Evolutionary conservation across 257 asterid species (phyloP), one percentile per base, ranked within the genome.

Genomic region (Solanum microdontum): DNA sequence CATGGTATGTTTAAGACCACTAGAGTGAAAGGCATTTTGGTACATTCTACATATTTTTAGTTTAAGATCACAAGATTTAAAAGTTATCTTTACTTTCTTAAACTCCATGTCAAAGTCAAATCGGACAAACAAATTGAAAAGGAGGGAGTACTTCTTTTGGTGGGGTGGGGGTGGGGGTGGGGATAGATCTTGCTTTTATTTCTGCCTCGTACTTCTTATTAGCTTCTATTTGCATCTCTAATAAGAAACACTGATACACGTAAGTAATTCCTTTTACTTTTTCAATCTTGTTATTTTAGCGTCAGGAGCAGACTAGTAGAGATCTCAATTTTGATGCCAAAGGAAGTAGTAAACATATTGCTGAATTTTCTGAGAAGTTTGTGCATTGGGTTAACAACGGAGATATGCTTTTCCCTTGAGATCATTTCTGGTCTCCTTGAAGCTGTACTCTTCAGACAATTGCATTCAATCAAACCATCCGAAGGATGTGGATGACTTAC

Each of bases 311-410:
- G 80, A 91, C 87, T 5, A 62, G 85, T 33, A 92, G 84, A 51
- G 93, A 93, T 87, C 68, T 89, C 69, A 80, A 82, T 86, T 58
- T 32, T 23, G 87, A 87, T 62, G 90, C 86, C 37, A 86, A 90
- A 24, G 40, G 88, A 64, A 70, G 87, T 91, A 85, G 91, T 66
- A 87, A 87, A 84, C 70, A 55, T 26, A 89, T 88, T 14, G 11
- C 88, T 4, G 95, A 88, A 86, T 94, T 86, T 84, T 93, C 98
- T 5, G 94, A 94, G 82, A 90, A 90, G 88, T 95, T 97, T 82
- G 91, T 90, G 87, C 89, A 91, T 6, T 97, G 98, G 99, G 98
- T 97, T 83, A 87, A n/a, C 26, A 55, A 91, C 23, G 97, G 94
- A 39, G 89, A 91, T 79, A 84, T 91, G 90, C 91, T 92, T 64